Evolutionary conservation across 1,284 basidiomycete genomes (phyloP).

Genomic region (Microstroma glucosiphilum): DNA sequence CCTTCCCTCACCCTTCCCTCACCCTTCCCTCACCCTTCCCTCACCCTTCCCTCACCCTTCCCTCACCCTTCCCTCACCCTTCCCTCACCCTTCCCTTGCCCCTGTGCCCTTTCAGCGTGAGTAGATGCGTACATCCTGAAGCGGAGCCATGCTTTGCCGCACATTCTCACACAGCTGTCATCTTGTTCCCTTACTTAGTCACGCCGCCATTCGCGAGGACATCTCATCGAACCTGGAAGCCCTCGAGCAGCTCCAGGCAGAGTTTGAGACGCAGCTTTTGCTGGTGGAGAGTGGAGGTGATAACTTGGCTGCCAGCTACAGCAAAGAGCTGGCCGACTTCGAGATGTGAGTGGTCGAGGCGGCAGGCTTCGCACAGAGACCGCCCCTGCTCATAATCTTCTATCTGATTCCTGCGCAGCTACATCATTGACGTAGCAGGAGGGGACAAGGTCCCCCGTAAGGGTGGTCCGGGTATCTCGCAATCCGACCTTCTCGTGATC

Average conservation of each 20-base stretch:
- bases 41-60: too few species aligned
- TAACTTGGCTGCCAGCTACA: conserved; percentile 91
- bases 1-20: too few species aligned
- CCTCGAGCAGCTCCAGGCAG: conserved; percentile 88
- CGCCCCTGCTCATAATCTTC: background rate
- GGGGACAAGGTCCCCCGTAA: conserved; percentile 98
- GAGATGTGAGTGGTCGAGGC: conserved; percentile 65
- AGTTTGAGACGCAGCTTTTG: conserved; percentile 56
- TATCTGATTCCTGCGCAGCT: conserved; percentile 18
- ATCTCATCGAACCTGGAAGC: conserved; percentile 95
- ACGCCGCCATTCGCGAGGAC: conserved; percentile 65
- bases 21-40: too few species aligned
- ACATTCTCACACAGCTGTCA: too few species aligned
- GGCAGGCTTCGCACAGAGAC: background rate
- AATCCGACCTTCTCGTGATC: conserved; percentile 86
- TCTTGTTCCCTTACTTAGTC: conserved; percentile 6
- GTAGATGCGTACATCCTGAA: too few species aligned
- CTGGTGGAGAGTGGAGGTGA: conserved; percentile 95
- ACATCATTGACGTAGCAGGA: conserved; percentile 63
- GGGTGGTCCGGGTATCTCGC: conserved; percentile 72
- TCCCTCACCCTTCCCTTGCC: too few species aligned
- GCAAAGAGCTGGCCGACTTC: conserved; percentile 89
- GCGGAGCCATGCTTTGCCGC: too few species aligned
- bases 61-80: too few species aligned
- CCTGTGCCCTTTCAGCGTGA: too few species aligned